Evolutionary conservation across 139 green algal genomes (phyloP).

Genomic region (Nannochloris sp.): DNA sequence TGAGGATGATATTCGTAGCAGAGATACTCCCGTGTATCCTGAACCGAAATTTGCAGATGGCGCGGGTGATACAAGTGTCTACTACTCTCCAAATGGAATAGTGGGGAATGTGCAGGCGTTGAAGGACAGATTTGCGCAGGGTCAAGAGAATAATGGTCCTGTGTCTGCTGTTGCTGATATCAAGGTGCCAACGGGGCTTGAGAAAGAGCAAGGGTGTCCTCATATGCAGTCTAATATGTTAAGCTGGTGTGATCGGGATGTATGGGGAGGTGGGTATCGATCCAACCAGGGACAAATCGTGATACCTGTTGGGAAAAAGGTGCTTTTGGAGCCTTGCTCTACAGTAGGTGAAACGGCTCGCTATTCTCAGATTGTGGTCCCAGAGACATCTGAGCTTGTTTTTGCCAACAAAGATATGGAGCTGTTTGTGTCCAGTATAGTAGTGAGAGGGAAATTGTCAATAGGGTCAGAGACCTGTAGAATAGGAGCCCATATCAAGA

Average conservation of each 20-base stretch:
- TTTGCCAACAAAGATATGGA: conserved; percentile 1
- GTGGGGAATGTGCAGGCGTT: background rate
- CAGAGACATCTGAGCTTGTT: background rate
- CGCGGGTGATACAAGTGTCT: background rate
- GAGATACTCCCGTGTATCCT: background rate
- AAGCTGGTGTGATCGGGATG: background rate
- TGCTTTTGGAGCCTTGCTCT: background rate
- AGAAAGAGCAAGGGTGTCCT: background rate
- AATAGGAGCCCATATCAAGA: background rate
- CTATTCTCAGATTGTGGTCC: background rate
- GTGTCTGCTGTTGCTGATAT: no score
- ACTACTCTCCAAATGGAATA: background rate
- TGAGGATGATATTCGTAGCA: background rate
- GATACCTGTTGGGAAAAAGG: background rate
- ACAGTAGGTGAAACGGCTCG: background rate
- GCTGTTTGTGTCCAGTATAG: background rate
- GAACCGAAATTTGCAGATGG: background rate
- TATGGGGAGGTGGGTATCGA: background rate
- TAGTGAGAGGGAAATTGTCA: background rate
- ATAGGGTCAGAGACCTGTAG: background rate
- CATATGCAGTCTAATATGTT: background rate
- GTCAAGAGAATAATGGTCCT: no score
- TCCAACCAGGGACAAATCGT: background rate
- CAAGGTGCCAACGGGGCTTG: no score
- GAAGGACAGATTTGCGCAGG: background rate